These are phyloP conservation scores for Somion occarium DNA, from an alignment of 1,284 basidiomycete species.

Conservation along the genomic window DNA sequence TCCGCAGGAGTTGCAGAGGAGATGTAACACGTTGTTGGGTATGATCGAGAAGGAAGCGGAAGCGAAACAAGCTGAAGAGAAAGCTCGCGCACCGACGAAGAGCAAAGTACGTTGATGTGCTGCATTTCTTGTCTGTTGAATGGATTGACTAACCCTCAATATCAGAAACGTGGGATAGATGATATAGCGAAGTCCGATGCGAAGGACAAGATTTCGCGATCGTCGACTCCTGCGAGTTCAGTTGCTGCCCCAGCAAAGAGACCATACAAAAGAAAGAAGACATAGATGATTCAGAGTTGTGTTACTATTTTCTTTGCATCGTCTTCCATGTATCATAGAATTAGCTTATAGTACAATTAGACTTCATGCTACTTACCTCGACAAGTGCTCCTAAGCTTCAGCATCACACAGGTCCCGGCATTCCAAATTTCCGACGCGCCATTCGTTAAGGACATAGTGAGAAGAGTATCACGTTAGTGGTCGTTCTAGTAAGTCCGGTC, in stretches of 20 bases:
- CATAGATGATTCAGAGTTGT: slow-evolving; percentile 10
- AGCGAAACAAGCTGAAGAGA: slow-evolving; percentile 60
- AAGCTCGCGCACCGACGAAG: slow-evolving; percentile 48
- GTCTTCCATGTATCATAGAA: not conserved
- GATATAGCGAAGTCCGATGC: slow-evolving; percentile 45
- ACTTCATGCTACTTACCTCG: not conserved
- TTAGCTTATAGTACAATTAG: not conserved
- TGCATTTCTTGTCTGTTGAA: not conserved
- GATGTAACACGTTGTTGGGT: slow-evolving; percentile 85
- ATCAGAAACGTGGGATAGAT: slow-evolving; percentile 63
- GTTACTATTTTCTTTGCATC: not conserved
- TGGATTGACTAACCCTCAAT: slow-evolving; percentile 4
- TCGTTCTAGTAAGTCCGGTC: no score
- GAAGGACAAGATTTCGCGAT: slow-evolving; percentile 47
- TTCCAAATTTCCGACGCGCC: no score
- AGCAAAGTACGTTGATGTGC: slow-evolving; percentile 45
- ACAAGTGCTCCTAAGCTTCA: no score
- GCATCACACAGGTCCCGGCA: no score
- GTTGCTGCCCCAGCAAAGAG: slow-evolving; percentile 38
- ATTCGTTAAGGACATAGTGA: no score
- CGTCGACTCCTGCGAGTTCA: slow-evolving; percentile 49
- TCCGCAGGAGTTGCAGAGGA: slow-evolving; percentile 83
- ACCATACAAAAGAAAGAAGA: slow-evolving; percentile 31
- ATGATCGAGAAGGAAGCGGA: slow-evolving; percentile 93
- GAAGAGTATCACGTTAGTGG: no score